Conservation (phyloP, 1,284 basidiomycete species). For the Puccinia coronata region DNA sequence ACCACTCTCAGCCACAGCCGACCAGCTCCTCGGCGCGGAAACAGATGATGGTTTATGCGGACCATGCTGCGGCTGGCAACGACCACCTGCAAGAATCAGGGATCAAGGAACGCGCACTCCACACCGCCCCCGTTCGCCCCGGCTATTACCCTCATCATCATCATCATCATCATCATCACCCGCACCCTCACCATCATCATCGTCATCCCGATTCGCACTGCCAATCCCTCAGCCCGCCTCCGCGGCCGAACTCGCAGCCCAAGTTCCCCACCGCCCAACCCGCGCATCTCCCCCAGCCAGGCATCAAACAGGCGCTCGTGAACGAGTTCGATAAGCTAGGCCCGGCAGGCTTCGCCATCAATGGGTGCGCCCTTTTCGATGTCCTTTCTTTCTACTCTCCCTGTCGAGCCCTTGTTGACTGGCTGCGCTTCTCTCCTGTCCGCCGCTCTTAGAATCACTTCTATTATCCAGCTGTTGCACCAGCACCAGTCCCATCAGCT, state of each 20-base stretch:
- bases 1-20: neutral
- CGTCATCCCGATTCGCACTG: neutral
- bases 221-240: neutral
- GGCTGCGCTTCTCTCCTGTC: neutral
- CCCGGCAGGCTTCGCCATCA: slow-evolving; percentile 36
- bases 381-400: neutral
- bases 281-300: neutral
- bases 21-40: too few species aligned
- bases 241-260: neutral
- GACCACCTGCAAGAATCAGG: neutral
- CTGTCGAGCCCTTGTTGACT: neutral
- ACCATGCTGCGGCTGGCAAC: neutral
- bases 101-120: neutral
- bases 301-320: too few species aligned
- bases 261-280: neutral
- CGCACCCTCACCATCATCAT: too few species aligned
- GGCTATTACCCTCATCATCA: neutral
- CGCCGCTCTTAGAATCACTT: slow-evolving; percentile 35
- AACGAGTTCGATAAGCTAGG: slow-evolving; percentile 18
- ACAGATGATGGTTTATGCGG: neutral
- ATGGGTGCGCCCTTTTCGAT: slow-evolving; percentile 36
- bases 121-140: neutral
- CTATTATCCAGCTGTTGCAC: slow-evolving; percentile 42
- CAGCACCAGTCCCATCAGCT: slow-evolving; percentile 2
- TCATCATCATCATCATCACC: neutral